Conservation (phyloP, 2,329 filamentous ascomycete genomes). For the Talaromyces sp. region DNA sequence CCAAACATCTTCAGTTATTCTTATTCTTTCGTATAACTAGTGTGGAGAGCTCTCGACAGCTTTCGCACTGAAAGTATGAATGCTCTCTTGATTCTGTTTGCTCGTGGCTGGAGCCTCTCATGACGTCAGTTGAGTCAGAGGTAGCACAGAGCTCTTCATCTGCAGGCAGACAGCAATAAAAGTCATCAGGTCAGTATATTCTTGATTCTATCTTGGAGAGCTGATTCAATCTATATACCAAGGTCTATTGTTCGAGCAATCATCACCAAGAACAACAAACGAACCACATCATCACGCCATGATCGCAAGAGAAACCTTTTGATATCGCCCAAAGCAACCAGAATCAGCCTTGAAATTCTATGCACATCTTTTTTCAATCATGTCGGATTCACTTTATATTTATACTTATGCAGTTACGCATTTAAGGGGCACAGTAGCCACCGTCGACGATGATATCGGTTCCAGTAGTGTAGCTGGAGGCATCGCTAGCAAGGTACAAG, state of each 20-base stretch:
- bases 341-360: not conserved
- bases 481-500: conserved; percentile 49
- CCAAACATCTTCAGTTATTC: not conserved
- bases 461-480: conserved; percentile 51
- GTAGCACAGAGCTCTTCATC: not conserved
- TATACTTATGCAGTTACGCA: not conserved
- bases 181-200: not conserved
- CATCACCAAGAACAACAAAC: conserved; percentile 6
- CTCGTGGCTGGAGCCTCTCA: not conserved
- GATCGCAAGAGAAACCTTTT: conserved; percentile 8
- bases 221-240: conserved; percentile 4
- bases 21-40: not conserved
- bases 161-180: no score
- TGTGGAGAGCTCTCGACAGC: not conserved
- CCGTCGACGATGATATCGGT: conserved; percentile 51
- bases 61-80: not conserved
- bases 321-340: not conserved
- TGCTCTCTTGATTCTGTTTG: not conserved
- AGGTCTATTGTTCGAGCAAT: conserved; percentile 1
- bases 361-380: not conserved
- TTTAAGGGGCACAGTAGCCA: conserved; percentile 41
- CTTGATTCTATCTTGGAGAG: not conserved
- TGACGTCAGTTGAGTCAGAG: conserved; percentile 11
- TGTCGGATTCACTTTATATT: not conserved
- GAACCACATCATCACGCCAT: not conserved